Evolutionary conservation across 2,329 filamentous ascomycete genomes (phyloP).

Genomic region (Colletotrichum plurivorum): DNA sequence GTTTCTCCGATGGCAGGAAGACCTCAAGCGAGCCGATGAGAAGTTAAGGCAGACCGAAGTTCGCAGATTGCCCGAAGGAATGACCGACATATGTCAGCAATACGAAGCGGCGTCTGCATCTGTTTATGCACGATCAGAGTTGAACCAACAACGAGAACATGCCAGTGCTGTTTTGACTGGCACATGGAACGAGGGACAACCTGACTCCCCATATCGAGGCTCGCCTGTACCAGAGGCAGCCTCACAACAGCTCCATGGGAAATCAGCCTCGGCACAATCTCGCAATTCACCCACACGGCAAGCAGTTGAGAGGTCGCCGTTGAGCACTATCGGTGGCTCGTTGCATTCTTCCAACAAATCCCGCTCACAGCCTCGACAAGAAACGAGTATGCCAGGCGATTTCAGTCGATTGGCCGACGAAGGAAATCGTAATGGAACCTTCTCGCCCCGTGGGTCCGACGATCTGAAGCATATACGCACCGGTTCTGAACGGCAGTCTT

Average conservation of each 20-base stretch:
- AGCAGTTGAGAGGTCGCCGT: constrained; percentile 44
- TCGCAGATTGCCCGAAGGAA: constrained; percentile 45
- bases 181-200: constrained; percentile 75
- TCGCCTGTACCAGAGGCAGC: constrained; percentile 41
- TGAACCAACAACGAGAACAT: constrained; percentile 60
- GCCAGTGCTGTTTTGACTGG: constrained; percentile 67
- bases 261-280: constrained; percentile 3
- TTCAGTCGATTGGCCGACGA: constrained; percentile 21
- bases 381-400: background rate
- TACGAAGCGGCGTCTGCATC: constrained; percentile 49
- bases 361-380: constrained; percentile 11
- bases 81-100: constrained; percentile 42
- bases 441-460: constrained; percentile 36
- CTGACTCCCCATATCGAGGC: constrained; percentile 64
- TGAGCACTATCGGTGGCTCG: constrained; percentile 45
- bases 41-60: constrained; percentile 50
- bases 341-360: constrained; percentile 25
- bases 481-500: constrained; percentile 33
- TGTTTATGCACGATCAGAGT: constrained; percentile 6
- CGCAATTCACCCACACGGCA: constrained; percentile 34
- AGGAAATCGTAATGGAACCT: constrained; percentile 38
- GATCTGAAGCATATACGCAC: constrained; percentile 30
- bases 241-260: constrained; percentile 1
- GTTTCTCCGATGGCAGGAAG: constrained; percentile 83
- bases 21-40: constrained; percentile 75